Base-by-base conservation (phyloP, 306 rosid genomes). In the Quercus gilva region DNA sequence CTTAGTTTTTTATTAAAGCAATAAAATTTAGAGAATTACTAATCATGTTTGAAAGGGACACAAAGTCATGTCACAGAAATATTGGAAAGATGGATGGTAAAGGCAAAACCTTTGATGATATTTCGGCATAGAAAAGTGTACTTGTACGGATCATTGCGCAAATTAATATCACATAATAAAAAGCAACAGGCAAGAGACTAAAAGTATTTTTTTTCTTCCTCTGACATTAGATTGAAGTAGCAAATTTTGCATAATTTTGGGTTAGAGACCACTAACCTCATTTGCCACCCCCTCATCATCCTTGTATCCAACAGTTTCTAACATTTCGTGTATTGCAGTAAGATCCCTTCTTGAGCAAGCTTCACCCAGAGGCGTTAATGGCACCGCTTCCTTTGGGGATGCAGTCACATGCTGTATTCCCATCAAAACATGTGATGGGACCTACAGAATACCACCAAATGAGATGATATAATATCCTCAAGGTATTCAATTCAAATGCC, bases 241-340 rank as follows among this genome's bases (percentile, higher is more conserved):
- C 71, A 65, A 9, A 18, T 11, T 71, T 8, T 23, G 45, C 45
- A 69, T 53, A 43, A 57, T 53, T 37, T 43, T 52, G 78, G 6
- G 60, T 21, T 29, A 35, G 67, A 79, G 67, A 77, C 68, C 80
- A 76, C 85, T 71, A 76, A 96, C 99, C 86, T 96, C 99, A 85
- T 93, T 93, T 20, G 98, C 97, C 85, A 96, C 94, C 79, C 93
- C 97, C 79, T 96, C 99, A 75, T 96, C 99, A 78, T 96, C 99
- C 89, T 88, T 93, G 88, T 93, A 96, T 57, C 96, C 99, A 74
- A 83, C 84, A 80, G 84, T 89, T 63, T 88, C 99, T 89, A 96
- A 81, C 80, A 96, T 87, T 86, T 96, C 98, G 81, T 90, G 97
- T 74, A 96, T 88, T 49, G 97, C 98, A 31, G 98, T 96, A 21